phyloP scores from a whole-genome alignment of 805 yeast genomes.

The Ogataea pignaliae region DNA sequence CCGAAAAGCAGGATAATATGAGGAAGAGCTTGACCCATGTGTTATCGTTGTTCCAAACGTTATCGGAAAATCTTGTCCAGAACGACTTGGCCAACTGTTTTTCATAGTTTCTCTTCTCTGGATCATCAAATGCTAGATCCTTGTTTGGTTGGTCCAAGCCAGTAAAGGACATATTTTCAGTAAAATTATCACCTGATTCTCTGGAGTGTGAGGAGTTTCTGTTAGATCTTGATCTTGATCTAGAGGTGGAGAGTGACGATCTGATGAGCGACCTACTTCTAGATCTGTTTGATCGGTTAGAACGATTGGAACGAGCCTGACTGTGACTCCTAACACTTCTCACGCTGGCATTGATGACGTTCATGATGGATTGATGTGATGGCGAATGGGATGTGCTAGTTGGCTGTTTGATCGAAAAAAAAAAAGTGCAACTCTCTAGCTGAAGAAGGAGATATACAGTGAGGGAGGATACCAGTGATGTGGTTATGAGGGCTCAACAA shows the following conservation, averaged over 20 bases:
- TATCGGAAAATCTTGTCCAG: constrained; percentile 9
- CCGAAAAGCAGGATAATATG: constrained; percentile 30
- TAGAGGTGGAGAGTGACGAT: constrained; percentile 5
- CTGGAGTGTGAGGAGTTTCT: constrained; percentile 4
- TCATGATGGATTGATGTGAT: background rate
- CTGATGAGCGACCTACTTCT: constrained; percentile 12
- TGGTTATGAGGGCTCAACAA: too few relatives aligned
- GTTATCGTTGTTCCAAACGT: constrained; percentile 14
- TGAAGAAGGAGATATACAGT: too few relatives aligned
- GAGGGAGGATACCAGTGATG: too few relatives aligned
- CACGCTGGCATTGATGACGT: background rate
- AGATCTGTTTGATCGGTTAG: constrained; percentile 11
- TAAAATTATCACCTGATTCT: background rate
- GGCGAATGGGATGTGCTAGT: background rate
- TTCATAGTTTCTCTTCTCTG: constrained; percentile 5
- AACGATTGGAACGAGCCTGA: constrained; percentile 6
- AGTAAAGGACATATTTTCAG: constrained; percentile 7
- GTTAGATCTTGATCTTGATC: constrained; percentile 12
- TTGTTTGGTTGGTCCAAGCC: constrained; percentile 9
- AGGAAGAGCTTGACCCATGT: constrained; percentile 24
- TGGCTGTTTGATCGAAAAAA: too few relatives aligned
- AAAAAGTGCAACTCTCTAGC: too few relatives aligned
- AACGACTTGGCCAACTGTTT: constrained; percentile 10
- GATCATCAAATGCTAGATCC: constrained; percentile 11
- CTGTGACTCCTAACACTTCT: constrained; percentile 5